Evolutionary conservation across 495 filamentous ascomycete genomes (phyloP).

Genomic region (Daldinia grandis): DNA sequence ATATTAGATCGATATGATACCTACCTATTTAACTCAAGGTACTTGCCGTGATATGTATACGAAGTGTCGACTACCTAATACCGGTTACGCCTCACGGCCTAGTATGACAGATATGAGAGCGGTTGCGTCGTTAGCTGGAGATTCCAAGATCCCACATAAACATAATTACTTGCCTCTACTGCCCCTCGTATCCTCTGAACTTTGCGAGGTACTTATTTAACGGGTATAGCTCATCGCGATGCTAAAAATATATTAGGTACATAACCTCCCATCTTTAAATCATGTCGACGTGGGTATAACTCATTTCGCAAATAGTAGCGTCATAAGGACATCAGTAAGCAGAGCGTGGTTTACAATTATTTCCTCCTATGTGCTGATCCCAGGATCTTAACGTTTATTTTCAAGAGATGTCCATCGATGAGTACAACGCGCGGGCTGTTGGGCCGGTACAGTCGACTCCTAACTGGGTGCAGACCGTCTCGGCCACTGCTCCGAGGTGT

Average conservation of each 20-base stretch:
- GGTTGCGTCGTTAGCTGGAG: not conserved
- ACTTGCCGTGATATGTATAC: not conserved
- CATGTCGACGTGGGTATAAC: constrained; percentile 23
- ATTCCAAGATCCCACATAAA: not conserved
- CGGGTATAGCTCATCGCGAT: not conserved
- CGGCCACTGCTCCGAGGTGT: constrained; percentile 45
- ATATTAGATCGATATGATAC: not conserved
- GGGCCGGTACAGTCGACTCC: not conserved
- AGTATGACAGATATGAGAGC: not conserved
- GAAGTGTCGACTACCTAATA: not conserved
- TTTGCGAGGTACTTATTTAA: not conserved
- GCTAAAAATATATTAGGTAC: constrained; percentile 1
- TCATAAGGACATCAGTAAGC: constrained; percentile 1
- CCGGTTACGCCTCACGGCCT: not conserved
- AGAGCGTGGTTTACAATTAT: not conserved
- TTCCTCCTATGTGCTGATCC: constrained; percentile 1
- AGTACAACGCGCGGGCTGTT: constrained; percentile 8
- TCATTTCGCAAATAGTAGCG: constrained; percentile 15
- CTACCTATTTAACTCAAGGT: not conserved
- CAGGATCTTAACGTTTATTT: constrained; percentile 1
- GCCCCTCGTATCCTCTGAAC: not conserved
- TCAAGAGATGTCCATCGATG: constrained; percentile 30
- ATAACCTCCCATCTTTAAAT: not conserved
- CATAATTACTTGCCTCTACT: not conserved
- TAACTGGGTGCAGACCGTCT: constrained; percentile 43